A percentile compares a stretch with the other conserved stretches of the same genome.
phyloP scores from a whole-genome alignment of 768 basidiomycete genomes.

The Hygrocybe punicea region DNA sequence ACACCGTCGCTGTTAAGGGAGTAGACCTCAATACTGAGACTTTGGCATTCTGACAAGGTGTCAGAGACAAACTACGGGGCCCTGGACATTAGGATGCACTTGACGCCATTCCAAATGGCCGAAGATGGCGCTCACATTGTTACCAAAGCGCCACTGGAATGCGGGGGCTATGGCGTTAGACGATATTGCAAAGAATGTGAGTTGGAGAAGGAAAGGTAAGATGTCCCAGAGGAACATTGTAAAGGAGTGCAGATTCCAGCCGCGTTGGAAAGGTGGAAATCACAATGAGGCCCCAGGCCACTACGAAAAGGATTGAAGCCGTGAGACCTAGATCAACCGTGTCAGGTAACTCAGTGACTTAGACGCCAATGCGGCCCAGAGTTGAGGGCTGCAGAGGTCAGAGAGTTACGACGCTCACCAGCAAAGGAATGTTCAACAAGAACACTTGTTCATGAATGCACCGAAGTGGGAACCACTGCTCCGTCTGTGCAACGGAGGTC shows the following conservation, averaged over 20 bases:
- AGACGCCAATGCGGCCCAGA: neutral
- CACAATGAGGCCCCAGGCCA: neutral
- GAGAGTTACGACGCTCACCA: no score
- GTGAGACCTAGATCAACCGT: neutral
- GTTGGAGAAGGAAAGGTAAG: neutral
- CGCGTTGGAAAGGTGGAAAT: neutral
- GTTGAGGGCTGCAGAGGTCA: no score
- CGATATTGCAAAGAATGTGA: constrained; percentile 29
- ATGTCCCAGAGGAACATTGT: neutral
- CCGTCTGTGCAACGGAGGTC: no score
- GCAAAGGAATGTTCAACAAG: no score
- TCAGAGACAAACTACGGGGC: constrained; percentile 3
- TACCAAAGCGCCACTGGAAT: constrained; percentile 35
- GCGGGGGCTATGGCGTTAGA: constrained; percentile 16
- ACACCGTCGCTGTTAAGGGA: constrained; percentile 12
- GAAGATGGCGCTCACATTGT: constrained; percentile 21
- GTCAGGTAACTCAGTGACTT: neutral
- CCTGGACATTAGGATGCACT: neutral
- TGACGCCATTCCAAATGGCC: neutral
- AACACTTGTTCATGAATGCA: neutral
- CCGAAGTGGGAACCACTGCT: no score
- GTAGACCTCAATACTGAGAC: constrained; percentile 26
- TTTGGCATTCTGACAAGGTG: constrained; percentile 28
- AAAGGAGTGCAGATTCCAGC: neutral
- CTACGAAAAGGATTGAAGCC: neutral